Conservation (phyloP, 2,329 filamentous ascomycete species). For the Penicillium sp. region DNA sequence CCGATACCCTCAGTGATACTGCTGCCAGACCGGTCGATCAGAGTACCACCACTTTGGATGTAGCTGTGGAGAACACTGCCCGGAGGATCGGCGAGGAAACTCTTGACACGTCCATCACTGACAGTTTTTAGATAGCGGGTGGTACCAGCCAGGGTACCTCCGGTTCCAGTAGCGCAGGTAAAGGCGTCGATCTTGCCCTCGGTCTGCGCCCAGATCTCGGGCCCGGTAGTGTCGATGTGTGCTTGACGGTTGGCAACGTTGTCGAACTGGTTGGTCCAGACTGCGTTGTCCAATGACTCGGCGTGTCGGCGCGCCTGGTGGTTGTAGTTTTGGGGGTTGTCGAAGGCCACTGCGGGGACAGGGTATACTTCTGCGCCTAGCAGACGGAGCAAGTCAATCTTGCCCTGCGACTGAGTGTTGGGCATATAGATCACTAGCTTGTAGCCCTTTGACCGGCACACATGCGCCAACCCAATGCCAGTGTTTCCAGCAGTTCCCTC, state of each 20-base stretch:
- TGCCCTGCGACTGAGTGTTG: conserved; percentile 96
- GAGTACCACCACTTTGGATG: conserved; percentile 77
- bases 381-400: conserved; percentile 87
- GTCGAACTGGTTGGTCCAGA: conserved; percentile 99
- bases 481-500: conserved; percentile 98
- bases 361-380: conserved; percentile 94
- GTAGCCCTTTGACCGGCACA: conserved; percentile 89
- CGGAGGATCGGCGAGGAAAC: conserved; percentile 89
- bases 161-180: conserved; percentile 91
- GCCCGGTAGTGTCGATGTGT: conserved; percentile 94
- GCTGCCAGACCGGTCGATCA: conserved; percentile 76
- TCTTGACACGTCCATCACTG: conserved; percentile 75
- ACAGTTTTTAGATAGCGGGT: conserved; percentile 86
- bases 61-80: conserved; percentile 93
- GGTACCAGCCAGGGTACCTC: conserved; percentile 82
- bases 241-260: conserved; percentile 91
- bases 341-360: conserved; percentile 91
- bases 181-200: conserved; percentile 84
- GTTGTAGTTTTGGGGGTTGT: conserved; percentile 96
- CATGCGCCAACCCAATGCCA: conserved; percentile 94
- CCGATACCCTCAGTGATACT: conserved; percentile 98
- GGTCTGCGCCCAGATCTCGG: conserved; percentile 96
- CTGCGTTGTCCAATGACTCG: conserved; percentile 79
- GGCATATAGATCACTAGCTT: conserved; percentile 99
- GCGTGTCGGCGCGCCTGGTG: conserved; percentile 91